Conservation (phyloP, 164 flowering plant genomes). For the Chimonanthus salicifolius region DNA sequence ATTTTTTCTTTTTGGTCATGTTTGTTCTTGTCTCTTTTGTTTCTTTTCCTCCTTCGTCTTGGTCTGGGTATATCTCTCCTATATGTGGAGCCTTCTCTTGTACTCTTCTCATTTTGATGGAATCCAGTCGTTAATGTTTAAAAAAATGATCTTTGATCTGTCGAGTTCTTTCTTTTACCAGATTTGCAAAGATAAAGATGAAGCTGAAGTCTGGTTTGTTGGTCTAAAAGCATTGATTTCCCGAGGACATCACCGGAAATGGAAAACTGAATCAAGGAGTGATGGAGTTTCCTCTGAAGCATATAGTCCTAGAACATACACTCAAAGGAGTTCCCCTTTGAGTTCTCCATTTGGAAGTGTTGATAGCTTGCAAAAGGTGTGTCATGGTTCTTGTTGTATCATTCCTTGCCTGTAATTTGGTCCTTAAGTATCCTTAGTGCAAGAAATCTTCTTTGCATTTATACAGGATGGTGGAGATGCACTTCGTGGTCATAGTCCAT, state of each 20-base stretch:
- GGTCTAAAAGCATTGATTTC: conserved; percentile 93
- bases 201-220: conserved; percentile 98
- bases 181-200: conserved; percentile 99
- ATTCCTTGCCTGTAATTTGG: not conserved
- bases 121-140: no score
- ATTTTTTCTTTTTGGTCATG: no score
- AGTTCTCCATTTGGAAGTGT: conserved; percentile 85
- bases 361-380: conserved; percentile 79
- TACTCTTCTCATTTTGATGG: no score
- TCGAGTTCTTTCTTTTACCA: conserved; percentile 18
- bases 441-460: conserved; percentile 7
- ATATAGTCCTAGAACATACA: conserved; percentile 90
- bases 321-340: conserved; percentile 89
- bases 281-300: conserved; percentile 93
- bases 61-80: no score
- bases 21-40: no score
- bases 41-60: no score
- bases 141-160: not conserved
- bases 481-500: conserved; percentile 82
- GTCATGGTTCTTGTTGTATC: not conserved
- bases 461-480: conserved; percentile 73
- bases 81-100: no score
- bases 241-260: conserved; percentile 72
- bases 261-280: conserved; percentile 96
- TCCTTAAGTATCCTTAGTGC: conserved; percentile 6